These are phyloP conservation scores for Barnettozyma vustinii DNA, from an alignment of 805 yeast species.

Conservation along the genomic window DNA sequence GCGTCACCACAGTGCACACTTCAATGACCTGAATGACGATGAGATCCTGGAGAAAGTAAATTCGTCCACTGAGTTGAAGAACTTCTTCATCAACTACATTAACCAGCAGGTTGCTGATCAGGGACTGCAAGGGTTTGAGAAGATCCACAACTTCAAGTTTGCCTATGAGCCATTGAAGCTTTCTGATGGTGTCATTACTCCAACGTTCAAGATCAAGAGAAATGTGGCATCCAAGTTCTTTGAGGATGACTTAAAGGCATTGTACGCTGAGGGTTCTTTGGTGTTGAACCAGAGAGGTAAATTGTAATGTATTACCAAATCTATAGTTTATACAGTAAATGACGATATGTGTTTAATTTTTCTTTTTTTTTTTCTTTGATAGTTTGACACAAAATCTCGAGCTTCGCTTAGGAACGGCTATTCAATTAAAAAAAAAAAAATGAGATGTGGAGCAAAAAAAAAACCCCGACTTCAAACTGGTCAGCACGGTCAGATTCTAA, in stretches of 20 bases:
- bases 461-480: not conserved
- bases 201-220: constrained; percentile 45
- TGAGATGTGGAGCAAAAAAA: not conserved
- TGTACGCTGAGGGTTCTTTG: constrained; percentile 38
- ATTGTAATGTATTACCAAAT: not conserved
- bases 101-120: constrained; percentile 7
- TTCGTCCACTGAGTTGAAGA: constrained; percentile 1
- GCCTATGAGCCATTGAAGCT: constrained; percentile 46
- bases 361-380: not conserved
- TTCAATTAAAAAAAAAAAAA: too few relatives aligned
- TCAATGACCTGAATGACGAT: constrained; percentile 3
- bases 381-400: not conserved
- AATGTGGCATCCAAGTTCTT: constrained; percentile 35
- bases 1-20: not conserved
- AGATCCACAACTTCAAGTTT: constrained; percentile 39
- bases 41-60: constrained; percentile 9
- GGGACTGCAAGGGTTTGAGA: constrained; percentile 45
- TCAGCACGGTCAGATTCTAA: not conserved
- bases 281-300: constrained; percentile 9
- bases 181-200: constrained; percentile 48
- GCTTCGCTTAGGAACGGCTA: not conserved
- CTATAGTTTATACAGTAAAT: not conserved
- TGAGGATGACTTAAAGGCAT: constrained; percentile 29
- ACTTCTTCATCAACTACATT: constrained; percentile 8
- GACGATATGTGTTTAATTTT: not conserved